Base-by-base conservation (phyloP, 2,329 filamentous ascomycete genomes). In the Diplodia mutila region DNA sequence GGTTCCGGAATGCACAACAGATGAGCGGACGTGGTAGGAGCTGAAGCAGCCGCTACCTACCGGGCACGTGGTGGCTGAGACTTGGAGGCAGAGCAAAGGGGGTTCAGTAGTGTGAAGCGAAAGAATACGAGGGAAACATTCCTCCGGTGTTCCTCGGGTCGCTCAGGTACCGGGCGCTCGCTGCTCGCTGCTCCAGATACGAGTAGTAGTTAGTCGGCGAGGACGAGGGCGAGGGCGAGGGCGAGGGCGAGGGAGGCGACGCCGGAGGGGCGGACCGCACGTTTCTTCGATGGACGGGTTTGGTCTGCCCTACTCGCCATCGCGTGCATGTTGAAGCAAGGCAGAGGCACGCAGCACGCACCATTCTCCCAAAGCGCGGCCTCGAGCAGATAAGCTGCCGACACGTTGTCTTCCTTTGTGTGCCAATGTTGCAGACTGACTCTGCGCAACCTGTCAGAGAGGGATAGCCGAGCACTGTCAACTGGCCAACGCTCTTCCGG, bases 391-490 rank as follows among this genome's bases (percentile, higher is more conserved):
- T 52, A 51, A 51, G 59, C 46, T 51, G 59, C 46, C 42, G 59
- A 52, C 59, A 63, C 59, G 59, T 49, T 63, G 25, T 51, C 34
- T 25, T 54, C 25, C 46, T 63, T 63, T 63, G 46, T 63, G 29
- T 18, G 27, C 12, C 46, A n/a, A 29, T 63, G 59, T 63, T 29
- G 23, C 59, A 63, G 59, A 63, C 27, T 37, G 59, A 51, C 42
- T 63, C 59, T 63, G 59, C 59, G 59, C 29, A 29, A 63, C 59
- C 59, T 63, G 42, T 63, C 59, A 63, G 37, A 51, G 32, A 32
- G 21, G 21, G 32, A 4, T 25, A 14, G 12, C 55, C 21, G 34
- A 42, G 55, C 37, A 3, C 53, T 14, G 23, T 55, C 53, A n/a
- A 21, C 8, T n/a, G 23, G 51, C n/a, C 27, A 52, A 29, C 49